These are phyloP conservation scores for Debaryomycetaceae sp. DNA, from an alignment of 1,139 yeast species.

Conservation along the genomic window DNA sequence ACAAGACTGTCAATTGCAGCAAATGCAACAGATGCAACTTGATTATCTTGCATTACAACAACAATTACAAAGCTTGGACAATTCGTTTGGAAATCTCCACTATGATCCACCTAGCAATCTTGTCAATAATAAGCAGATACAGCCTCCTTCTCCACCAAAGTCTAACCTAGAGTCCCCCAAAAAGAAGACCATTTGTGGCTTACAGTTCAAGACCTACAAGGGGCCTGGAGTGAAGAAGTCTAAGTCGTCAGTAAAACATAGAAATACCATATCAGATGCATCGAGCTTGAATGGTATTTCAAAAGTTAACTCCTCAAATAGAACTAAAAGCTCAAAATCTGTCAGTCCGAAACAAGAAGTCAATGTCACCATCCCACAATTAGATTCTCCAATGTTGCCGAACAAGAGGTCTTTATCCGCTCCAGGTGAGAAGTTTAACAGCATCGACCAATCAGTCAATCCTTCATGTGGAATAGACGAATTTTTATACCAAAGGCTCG, in stretches of 20 bases:
- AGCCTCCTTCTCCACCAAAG: conserved; percentile 17
- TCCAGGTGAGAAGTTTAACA: background rate
- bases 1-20: conserved; percentile 9
- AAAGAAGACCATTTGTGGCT: conserved; percentile 24
- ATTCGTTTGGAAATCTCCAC: background rate
- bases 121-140: conserved; percentile 12
- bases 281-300: conserved; percentile 1
- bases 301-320: conserved; percentile 4
- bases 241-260: conserved; percentile 18
- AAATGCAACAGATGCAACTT: conserved; percentile 22
- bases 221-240: conserved; percentile 26
- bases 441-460: background rate
- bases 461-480: conserved; percentile 19
- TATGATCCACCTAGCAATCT: conserved; percentile 1
- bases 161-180: conserved; percentile 18
- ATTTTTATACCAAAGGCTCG: conserved; percentile 22
- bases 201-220: conserved; percentile 38
- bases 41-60: conserved; percentile 1
- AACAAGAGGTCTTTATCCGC: background rate
- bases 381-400: background rate
- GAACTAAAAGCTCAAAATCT: conserved; percentile 23
- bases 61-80: conserved; percentile 1
- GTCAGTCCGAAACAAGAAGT: conserved; percentile 31
- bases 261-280: conserved; percentile 24
- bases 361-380: conserved; percentile 4